phyloP scores from a whole-genome alignment of 495 filamentous ascomycete species.

The Rostrohypoxylon terebratum region DNA sequence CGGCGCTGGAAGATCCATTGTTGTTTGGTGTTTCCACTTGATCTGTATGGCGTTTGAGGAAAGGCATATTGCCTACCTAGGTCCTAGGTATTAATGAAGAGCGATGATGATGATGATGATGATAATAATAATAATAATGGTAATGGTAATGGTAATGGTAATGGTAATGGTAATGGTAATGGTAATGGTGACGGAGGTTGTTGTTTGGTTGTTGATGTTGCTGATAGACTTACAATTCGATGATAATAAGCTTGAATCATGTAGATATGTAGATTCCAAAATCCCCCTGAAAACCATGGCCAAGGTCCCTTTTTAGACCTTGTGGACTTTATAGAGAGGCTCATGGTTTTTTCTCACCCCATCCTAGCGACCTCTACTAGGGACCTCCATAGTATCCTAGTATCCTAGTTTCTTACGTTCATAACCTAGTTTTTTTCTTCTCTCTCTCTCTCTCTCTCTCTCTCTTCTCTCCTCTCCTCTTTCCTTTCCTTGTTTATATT shows the following conservation, averaged over 20 bases:
- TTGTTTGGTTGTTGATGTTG: neutral
- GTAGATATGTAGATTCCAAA: constrained; percentile 6
- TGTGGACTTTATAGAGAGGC: constrained; percentile 16
- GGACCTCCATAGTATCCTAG: no score
- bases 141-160: no score
- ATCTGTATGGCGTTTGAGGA: constrained; percentile 38
- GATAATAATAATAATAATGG: no score
- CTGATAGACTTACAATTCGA: constrained; percentile 19
- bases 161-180: no score
- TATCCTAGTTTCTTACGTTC: no score
- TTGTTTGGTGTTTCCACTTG: constrained; percentile 41
- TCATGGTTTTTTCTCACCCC: constrained; percentile 4
- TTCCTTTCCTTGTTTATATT: neutral
- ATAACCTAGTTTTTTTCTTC: no score
- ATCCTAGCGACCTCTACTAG: neutral
- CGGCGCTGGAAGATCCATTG: constrained; percentile 20
- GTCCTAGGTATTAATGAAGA: neutral
- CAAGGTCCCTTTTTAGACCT: constrained; percentile 31
- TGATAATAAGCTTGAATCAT: constrained; percentile 26
- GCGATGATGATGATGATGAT: constrained; percentile 11
- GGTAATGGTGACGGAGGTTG: no score
- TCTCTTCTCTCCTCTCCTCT: no score
- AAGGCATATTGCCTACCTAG: constrained; percentile 30
- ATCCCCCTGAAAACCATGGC: constrained; percentile 22
- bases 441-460: no score